Conservation (phyloP, 2,329 filamentous ascomycete genomes). For the Byssochlamys sp. region DNA sequence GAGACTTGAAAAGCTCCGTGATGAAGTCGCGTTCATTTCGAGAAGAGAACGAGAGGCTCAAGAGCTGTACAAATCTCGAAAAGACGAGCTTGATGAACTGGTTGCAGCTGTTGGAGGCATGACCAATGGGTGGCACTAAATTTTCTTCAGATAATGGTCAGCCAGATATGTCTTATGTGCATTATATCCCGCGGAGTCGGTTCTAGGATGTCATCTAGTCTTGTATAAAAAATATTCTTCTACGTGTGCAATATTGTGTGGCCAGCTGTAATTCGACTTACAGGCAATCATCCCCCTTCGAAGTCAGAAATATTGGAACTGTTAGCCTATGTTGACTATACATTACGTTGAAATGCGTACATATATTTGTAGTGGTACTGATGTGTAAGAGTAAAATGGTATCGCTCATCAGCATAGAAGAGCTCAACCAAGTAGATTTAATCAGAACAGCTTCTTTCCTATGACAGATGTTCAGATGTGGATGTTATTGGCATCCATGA, state of each 20-base stretch:
- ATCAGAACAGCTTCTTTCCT: not conserved
- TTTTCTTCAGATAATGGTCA: not conserved
- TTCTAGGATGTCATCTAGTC: not conserved
- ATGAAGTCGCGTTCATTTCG: slow-evolving; percentile 74
- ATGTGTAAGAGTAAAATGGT: too few species aligned
- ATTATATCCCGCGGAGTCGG: not conserved
- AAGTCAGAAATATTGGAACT: not conserved
- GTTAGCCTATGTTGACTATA: not conserved
- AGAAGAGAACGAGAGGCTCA: slow-evolving; percentile 82
- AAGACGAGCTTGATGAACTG: slow-evolving; percentile 65
- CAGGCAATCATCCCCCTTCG: not conserved
- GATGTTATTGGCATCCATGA: not conserved
- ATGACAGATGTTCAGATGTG: not conserved
- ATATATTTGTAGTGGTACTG: too few species aligned
- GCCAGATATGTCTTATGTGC: not conserved
- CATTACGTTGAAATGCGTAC: not conserved
- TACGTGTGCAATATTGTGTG: not conserved
- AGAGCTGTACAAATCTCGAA: slow-evolving; percentile 66
- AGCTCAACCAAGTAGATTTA: not conserved
- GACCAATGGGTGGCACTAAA: slow-evolving; percentile 33
- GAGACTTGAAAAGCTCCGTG: slow-evolving; percentile 63
- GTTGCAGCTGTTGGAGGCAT: slow-evolving; percentile 19
- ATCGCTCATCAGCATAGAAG: too few species aligned
- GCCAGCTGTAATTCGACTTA: not conserved
- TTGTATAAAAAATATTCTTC: not conserved